A percentile compares a stretch with the other conserved stretches of the same genome.
These are phyloP conservation scores for Gossypium turneri DNA, from an alignment of 345 rosid genomes.

Conservation along the genomic window DNA sequence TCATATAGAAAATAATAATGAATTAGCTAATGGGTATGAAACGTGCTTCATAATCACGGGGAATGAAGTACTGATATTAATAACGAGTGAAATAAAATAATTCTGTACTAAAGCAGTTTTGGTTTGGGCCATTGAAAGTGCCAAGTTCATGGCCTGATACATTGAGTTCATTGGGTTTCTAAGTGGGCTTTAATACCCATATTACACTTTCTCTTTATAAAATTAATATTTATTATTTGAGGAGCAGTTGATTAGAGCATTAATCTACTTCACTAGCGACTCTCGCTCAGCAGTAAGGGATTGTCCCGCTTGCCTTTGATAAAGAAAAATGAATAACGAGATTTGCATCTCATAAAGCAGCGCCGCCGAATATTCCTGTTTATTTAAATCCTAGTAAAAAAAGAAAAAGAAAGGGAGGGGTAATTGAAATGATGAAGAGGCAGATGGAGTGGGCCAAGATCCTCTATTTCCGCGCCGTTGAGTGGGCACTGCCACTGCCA, in stretches of 20 bases:
- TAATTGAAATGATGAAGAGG: not conserved
- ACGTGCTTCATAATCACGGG: not conserved
- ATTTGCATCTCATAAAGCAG: conserved; percentile 27
- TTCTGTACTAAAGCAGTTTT: not conserved
- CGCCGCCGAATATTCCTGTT: conserved; percentile 46
- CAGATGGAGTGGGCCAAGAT: conserved; percentile 12
- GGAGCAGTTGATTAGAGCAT: too few species aligned
- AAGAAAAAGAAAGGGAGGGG: not conserved
- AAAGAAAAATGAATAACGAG: not conserved
- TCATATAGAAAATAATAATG: not conserved
- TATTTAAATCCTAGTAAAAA: not conserved
- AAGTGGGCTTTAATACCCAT: not conserved
- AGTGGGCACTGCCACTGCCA: conserved; percentile 31
- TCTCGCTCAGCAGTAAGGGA: too few species aligned
- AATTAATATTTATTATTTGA: too few species aligned
- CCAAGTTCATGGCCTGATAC: not conserved
- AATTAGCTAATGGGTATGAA: not conserved
- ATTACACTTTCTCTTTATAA: too few species aligned
- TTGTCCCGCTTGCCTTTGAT: not conserved
- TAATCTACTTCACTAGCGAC: too few species aligned
- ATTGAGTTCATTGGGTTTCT: not conserved
- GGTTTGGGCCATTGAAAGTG: not conserved
- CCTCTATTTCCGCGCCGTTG: conserved; percentile 35
- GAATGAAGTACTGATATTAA: not conserved
- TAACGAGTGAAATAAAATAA: not conserved